Percentiles rank a stretch among this genome's conserved stretches.
phyloP scores from a whole-genome alignment of 768 basidiomycete genomes.

The Rhodosporidiobolus odoratus region DNA sequence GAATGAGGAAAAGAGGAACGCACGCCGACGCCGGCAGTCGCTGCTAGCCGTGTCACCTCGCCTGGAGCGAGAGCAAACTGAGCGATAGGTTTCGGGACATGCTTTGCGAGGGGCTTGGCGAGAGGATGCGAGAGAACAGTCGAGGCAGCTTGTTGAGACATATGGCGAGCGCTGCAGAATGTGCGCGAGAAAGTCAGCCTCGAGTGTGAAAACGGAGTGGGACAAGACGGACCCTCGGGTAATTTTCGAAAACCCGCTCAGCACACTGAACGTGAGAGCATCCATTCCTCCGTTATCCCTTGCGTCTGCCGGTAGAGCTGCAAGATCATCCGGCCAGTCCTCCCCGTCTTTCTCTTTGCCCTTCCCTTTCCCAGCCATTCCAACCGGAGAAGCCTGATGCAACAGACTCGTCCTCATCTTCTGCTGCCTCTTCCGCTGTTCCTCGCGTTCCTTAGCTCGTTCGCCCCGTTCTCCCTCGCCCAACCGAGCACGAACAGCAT shows the following conservation, averaged over 20 bases:
- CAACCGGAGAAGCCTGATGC: slow-evolving; percentile 61
- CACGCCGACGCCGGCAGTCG: slow-evolving; percentile 76
- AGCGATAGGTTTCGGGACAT: slow-evolving; percentile 87
- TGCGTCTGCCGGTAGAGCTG: not conserved
- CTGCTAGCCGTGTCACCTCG: slow-evolving; percentile 54
- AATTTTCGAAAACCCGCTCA: slow-evolving; percentile 92
- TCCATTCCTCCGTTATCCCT: slow-evolving; percentile 36
- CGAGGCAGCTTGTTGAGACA: slow-evolving; percentile 87
- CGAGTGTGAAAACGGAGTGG: not conserved
- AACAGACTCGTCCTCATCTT: slow-evolving; percentile 64
- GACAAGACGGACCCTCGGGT: slow-evolving; percentile 55
- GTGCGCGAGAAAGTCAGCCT: not conserved
- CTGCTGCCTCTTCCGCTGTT: slow-evolving; percentile 43
- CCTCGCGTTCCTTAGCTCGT: not conserved
- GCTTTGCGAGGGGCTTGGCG: slow-evolving; percentile 91
- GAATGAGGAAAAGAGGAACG: not conserved
- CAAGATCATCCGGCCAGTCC: slow-evolving; percentile 34
- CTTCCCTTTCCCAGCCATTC: slow-evolving; percentile 15
- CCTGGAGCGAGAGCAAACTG: slow-evolving; percentile 84
- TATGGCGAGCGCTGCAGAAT: slow-evolving; percentile 5
- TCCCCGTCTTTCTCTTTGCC: not conserved
- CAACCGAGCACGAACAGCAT: slow-evolving; percentile 7
- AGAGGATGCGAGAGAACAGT: slow-evolving; percentile 92
- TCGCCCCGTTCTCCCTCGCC: slow-evolving; percentile 1
- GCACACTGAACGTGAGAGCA: slow-evolving; percentile 50